Percentiles rank a stretch among this genome's conserved stretches.
phyloP scores from a whole-genome alignment of 2,329 filamentous ascomycete genomes.

The Aspergillus calidoustus region DNA sequence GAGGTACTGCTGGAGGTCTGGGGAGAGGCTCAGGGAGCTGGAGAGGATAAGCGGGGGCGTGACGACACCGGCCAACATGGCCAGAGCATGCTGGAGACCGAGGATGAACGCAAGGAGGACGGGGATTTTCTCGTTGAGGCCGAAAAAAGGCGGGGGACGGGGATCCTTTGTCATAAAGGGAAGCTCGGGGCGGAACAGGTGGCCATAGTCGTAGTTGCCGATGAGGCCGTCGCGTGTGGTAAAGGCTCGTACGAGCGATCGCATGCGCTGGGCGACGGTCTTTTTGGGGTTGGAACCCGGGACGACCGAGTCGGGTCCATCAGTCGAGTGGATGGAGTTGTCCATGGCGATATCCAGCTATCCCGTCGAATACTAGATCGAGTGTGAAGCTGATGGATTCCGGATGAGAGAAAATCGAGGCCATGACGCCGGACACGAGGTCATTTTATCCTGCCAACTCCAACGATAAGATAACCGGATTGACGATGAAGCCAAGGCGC shows the following conservation, averaged over 20 bases:
- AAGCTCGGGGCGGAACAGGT: constrained; percentile 79
- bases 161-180: constrained; percentile 75
- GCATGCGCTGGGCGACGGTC: not conserved
- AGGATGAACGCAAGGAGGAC: constrained; percentile 68
- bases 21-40: not conserved
- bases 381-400: not conserved
- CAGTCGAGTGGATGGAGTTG: constrained; percentile 10
- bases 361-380: not conserved
- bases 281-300: constrained; percentile 3
- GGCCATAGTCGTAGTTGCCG: constrained; percentile 87
- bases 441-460: not conserved
- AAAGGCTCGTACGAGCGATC: not conserved
- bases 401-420: not conserved
- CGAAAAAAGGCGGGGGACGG: constrained; percentile 68
- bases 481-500: not conserved
- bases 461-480: not conserved
- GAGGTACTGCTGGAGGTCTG: constrained; percentile 65
- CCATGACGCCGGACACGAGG: not conserved
- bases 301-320: constrained; percentile 5
- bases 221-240: constrained; percentile 69
- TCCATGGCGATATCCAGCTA: not conserved
- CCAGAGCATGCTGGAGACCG: constrained; percentile 71
- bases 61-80: constrained; percentile 62
- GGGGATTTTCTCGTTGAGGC: constrained; percentile 70
- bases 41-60: constrained; percentile 14